Base-by-base conservation (phyloP, 257 asterid species). In the Scutellaria baicalensis region DNA sequence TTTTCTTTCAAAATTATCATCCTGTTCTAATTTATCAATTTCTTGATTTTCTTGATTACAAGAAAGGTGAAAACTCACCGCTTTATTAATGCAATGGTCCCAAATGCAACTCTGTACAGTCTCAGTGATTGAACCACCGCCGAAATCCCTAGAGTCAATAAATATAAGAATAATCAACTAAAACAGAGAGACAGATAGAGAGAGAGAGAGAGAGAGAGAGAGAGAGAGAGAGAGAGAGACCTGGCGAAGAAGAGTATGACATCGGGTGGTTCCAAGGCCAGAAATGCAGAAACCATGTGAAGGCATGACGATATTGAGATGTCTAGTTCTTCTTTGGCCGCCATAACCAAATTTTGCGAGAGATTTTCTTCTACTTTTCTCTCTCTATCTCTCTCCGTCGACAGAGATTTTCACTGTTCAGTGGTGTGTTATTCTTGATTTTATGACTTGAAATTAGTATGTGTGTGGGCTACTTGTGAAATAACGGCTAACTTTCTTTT, bases 31-130 rank as follows among this genome's bases (percentile, higher is more conserved):
- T 49, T 0, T 23, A 4, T 36, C 3, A 0, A n/a, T 18, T 12
- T 54, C 23, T 55, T 11, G 33, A 12, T 35, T 21, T 21, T 42
- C 14, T 42, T 52, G 45, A 68, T 12, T 27, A 60, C 21, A 17
- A 45, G 49, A 42, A 20, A 45, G 17, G 35, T 23, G 10, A 50
- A 42, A 42, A 64, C 92, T 64, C 74, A 89, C 98, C 17, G 89
- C 78, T 65, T 71, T 75, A 75, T 75, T 59, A 49, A 93, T 80
- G 71, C 95, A 93, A 70, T 55, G 80, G 35, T 71, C 73, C 96
- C 96, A 91, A 67, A 93, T 87, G 86, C 83, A 85, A 31, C 74
- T 75, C 84, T 91, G 98, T 7, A 87, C 92, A 50, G 64, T 77
- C 80, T 88, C 85, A 0, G 84, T 80, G 69, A 93, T 68, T 45